Evolutionary conservation across 2,329 filamentous ascomycete species (phyloP), one percentile per base, ranked within the genome.

Genomic region (Cladophialophora chaetospira): DNA sequence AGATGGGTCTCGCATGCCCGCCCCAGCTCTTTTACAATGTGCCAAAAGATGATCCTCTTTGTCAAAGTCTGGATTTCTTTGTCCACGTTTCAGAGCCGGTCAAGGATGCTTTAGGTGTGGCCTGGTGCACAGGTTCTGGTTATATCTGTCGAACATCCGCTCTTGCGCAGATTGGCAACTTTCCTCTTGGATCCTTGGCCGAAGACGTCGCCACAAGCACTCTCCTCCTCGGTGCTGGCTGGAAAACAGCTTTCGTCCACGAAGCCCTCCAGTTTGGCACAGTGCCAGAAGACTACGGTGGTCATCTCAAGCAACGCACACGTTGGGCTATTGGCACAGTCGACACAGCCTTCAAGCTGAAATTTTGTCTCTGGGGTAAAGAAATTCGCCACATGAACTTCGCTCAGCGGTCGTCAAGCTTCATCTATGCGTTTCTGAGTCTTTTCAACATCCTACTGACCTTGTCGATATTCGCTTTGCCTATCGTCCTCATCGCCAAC

Each of bases 311-410:
- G 17, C 73, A 75, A 62, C 64, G 70, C 8, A 71, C 69, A 31
- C 63, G 73, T 58, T 75, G 72, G 73, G 67, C 70, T 33, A 72
- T 72, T 23, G 71, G 71, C 53, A 84, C 82, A 0, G 76, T 85
- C 11, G 81, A 85, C 65, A 84, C 81, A 0, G 79, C 82, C 0
- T 74, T 83, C 64, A 84, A 83, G 73, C 77, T 85, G 47, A 82
- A 79, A 62, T 85, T 85, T 62, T 84, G 80, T 63, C 71, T 84
- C 3, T 84, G 72, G 70, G 81, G 83, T 28, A 74, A 80, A 8
- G 66, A 75, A 52, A 77, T 84, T 26, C 73, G 73, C 55, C 65
- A 78, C 31, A 83, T 86, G 81, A 77, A 74, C 0, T 70, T 78
- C 40, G 78, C 81, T 11, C 81, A 84, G 68, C 81, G 83, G 48